Conservation (phyloP, 768 basidiomycete genomes). For the Boletus subparvulus region DNA sequence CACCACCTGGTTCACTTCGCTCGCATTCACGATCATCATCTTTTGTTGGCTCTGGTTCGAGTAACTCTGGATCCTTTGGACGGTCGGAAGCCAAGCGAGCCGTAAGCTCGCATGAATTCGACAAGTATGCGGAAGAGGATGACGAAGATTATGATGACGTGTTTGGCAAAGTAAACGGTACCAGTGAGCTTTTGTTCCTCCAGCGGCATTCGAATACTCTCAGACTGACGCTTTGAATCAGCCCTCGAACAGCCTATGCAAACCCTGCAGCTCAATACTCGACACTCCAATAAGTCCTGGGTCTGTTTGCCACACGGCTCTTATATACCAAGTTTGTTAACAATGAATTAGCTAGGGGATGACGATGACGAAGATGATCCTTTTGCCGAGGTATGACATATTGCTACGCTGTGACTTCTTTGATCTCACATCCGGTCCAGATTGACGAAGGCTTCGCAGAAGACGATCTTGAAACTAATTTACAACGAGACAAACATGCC, state of each 20-base stretch:
- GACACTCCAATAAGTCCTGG: constrained; percentile 90
- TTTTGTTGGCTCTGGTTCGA: constrained; percentile 42
- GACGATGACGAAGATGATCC: constrained; percentile 93
- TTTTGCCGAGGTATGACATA: constrained; percentile 74
- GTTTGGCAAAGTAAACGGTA: constrained; percentile 74
- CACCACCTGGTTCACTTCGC: constrained; percentile 28
- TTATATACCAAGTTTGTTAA: not conserved
- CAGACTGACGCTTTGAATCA: constrained; percentile 29
- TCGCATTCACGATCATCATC: constrained; percentile 64
- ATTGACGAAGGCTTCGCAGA: constrained; percentile 93
- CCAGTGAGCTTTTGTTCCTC: constrained; percentile 47
- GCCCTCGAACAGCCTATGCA: constrained; percentile 60
- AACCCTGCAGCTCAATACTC: constrained; percentile 81
- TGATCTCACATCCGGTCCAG: constrained; percentile 35
- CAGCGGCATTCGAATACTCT: not conserved
- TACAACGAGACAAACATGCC: constrained; percentile 92
- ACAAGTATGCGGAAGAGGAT: constrained; percentile 85
- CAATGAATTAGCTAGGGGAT: constrained; percentile 59
- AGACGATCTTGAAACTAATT: constrained; percentile 87
- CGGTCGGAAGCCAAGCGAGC: constrained; percentile 59
- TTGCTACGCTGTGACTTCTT: not conserved
- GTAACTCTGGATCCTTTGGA: constrained; percentile 57
- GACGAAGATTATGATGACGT: constrained; percentile 95
- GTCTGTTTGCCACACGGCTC: constrained; percentile 37
- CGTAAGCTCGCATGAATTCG: constrained; percentile 63